These are phyloP conservation scores for Lophiotrema nucula DNA, from an alignment of 495 filamentous ascomycete genomes.

Conservation along the genomic window DNA sequence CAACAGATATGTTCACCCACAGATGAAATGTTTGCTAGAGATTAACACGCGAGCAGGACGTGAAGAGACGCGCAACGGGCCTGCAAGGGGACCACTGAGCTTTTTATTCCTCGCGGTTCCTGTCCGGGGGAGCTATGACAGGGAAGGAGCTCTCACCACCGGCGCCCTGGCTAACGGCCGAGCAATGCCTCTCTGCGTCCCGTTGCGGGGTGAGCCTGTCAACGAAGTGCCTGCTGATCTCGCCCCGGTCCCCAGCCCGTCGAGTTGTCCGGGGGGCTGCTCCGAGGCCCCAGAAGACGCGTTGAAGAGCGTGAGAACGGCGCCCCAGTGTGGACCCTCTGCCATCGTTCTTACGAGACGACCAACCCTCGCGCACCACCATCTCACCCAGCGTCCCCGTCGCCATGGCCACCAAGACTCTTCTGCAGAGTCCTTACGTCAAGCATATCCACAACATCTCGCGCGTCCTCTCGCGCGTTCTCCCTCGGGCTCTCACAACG, in stretches of 20 bases:
- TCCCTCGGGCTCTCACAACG: constrained; percentile 1
- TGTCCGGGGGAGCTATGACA: background rate
- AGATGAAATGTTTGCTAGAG: background rate
- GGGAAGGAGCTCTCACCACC: background rate
- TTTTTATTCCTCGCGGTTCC: background rate
- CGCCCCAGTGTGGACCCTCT: background rate
- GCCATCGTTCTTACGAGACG: too few relatives aligned
- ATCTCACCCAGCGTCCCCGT: background rate
- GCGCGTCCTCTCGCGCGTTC: background rate
- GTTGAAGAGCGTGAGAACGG: background rate
- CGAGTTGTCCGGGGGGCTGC: background rate
- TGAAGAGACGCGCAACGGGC: background rate
- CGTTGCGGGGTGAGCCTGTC: background rate
- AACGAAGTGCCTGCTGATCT: constrained; percentile 18
- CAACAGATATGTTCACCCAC: background rate
- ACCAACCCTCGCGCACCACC: background rate
- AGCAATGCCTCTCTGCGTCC: constrained; percentile 2
- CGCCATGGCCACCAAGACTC: background rate
- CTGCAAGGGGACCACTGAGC: background rate
- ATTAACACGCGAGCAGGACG: background rate
- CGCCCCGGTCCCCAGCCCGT: background rate
- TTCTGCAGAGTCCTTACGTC: constrained; percentile 13
- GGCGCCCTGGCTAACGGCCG: constrained; percentile 3
- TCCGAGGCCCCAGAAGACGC: background rate
- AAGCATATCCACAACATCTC: background rate